Base-by-base conservation (phyloP, 331 rosid species). In the Quercus tomentella region DNA sequence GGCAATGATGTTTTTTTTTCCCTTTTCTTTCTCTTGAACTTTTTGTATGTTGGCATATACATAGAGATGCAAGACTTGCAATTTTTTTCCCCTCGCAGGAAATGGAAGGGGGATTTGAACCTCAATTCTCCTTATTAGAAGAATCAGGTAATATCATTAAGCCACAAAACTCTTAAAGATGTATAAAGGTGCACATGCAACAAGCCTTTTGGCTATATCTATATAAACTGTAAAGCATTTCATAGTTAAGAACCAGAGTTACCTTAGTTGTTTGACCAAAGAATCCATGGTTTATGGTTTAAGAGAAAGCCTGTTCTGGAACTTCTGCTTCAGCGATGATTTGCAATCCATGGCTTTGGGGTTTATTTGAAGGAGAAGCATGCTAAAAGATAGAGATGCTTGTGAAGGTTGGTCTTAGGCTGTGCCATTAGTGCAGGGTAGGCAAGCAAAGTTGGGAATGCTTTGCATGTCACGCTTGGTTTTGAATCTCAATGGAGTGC, bases 391-490 rank as follows among this genome's bases (percentile, higher is more conserved):
- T 45, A 25, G 54, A 75, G 49, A 37, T 37, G 63, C 56, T 67
- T 74, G 28, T 75, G 16, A 57, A 70, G 69, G 72, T 79, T 65
- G 23, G 68, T 69, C 69, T 14, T 63, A 23, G 79, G 23, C 14
- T 79, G 22, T 16, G 57, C 54, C 54, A 54, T 76, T 75, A 55
- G 73, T 81, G 85, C 82, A 65, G 70, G 41, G 58, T 66, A 49
- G 77, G 71, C 73, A 81, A 87, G 90, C 79, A 80, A 88, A 75
- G 87, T 86, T 73, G 30, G 37, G 78, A 78, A 87, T 87, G 78
- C 97, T 86, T 94, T 89, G 94, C 90, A 92, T 85, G 78, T 52
- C 4, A 57, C 35, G 76, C 25, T 49, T 76, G 88, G 76, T 86
- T 9, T 83, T 86, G 92, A 80, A 83, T 74, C 84, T 88, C 26